Base-by-base conservation (phyloP, 495 filamentous ascomycete species). In the Neurospora sp. region DNA sequence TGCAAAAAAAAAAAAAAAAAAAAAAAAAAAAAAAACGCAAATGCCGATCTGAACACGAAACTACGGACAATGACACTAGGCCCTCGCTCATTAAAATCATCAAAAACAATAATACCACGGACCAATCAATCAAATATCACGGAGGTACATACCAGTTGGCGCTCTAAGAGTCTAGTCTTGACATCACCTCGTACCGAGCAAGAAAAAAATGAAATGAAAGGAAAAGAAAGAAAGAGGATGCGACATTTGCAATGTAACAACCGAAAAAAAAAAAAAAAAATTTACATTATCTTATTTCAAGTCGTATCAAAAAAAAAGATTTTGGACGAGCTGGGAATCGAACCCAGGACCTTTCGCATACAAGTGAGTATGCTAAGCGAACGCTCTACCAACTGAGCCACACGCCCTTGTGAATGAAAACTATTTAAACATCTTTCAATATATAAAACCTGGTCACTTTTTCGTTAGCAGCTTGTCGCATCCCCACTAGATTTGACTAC, bases 191-290 rank as follows among this genome's bases (percentile, higher is more conserved):
- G 1, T 14, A 22, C 8, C 2, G 8, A 20, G n/a, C 14, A 59
- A 42, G 5, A 37, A 35, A 45, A 72, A 10, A 48, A n/a, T 35
- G 31, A 35, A 35, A 35, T 5, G 31, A 35, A 35, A 14, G 18
- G 4, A 27, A 31, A 20, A 72, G 12, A 40, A n/a, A 31, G 5
- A 5, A n/a, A 27, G 6, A 72, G 18, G 53, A 74, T 74, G 73
- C 37, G 35, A 35, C 4, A 22, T 31, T 27, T 20, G 27, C 38
- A 61, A 27, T 31, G 3, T 31, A 20, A 76, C 8, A 48, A n/a
- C n/a, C n/a, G n/a, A n/a, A n/a, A n/a, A n/a, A n/a, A 73, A 42
- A 71, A 71, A 76, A 74, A 73, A 53, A 72, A 71, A 9, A 0
- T n/a, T 16, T 3, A 7, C 3, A n/a, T n/a, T 0, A 7, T 44